phyloP scores from a whole-genome alignment of 2,329 filamentous ascomycete species.

The Penicillium hesseltinei region DNA sequence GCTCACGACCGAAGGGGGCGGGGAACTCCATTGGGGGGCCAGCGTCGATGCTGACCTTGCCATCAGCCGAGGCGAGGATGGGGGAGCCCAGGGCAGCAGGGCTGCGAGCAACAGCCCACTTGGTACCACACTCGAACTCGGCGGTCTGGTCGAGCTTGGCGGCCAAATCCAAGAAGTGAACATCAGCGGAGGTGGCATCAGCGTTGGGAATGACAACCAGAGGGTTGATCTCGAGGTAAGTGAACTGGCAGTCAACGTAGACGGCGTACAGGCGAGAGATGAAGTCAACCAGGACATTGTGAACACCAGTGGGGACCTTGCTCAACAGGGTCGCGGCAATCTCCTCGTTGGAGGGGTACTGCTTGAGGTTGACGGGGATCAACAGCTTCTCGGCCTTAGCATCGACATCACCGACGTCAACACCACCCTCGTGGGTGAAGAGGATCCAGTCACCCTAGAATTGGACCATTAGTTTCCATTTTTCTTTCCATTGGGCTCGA shows the following conservation, averaged over 20 bases:
- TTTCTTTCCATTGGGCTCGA: not conserved
- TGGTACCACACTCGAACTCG: conserved; percentile 98
- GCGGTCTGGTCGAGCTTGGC: conserved; percentile 99
- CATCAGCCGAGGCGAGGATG: conserved; percentile 59
- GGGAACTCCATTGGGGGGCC: conserved; percentile 99
- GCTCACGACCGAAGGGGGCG: conserved; percentile 95
- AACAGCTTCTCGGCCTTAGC: conserved; percentile 98
- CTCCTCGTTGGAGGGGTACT: conserved; percentile 95
- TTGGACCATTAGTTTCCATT: conserved; percentile 27
- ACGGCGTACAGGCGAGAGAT: conserved; percentile 97
- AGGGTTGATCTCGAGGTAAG: conserved; percentile 99
- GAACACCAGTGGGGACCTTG: conserved; percentile 91
- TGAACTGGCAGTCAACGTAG: conserved; percentile 99
- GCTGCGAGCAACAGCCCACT: conserved; percentile 96
- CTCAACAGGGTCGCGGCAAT: conserved; percentile 81
- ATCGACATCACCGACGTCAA: conserved; percentile 98
- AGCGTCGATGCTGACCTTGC: conserved; percentile 89
- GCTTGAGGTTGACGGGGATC: conserved; percentile 88
- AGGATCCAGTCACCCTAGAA: conserved; percentile 96
- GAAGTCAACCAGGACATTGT: conserved; percentile 99
- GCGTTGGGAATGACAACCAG: conserved; percentile 96
- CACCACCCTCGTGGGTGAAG: conserved; percentile 99
- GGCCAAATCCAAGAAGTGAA: conserved; percentile 97
- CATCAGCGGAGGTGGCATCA: conserved; percentile 84
- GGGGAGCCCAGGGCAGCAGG: conserved; percentile 84